phyloP scores from a whole-genome alignment of 2,329 filamentous ascomycete genomes.

The Basipetospora chlamydospora region DNA sequence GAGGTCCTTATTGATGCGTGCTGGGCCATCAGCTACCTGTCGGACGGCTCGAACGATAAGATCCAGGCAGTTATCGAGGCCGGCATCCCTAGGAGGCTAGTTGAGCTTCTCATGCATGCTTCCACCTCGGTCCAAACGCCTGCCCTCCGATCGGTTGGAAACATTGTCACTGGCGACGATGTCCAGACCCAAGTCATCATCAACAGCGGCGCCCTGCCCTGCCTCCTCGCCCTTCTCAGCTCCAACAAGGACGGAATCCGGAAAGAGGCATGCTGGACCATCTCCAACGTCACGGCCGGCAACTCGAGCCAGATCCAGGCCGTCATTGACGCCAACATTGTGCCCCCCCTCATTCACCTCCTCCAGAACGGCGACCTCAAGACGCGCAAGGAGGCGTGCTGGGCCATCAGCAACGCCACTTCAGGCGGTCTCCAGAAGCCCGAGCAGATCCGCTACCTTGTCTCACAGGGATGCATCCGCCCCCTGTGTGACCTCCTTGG shows the following conservation, averaged over 20 bases:
- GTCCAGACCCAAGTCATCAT: constrained; percentile 99
- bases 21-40: constrained; percentile 98
- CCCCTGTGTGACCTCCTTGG: constrained; percentile 87
- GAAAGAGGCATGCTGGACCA: constrained; percentile 99
- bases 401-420: constrained; percentile 98
- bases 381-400: constrained; percentile 98
- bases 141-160: constrained; percentile 89
- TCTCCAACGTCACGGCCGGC: constrained; percentile 95
- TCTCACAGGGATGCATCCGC: constrained; percentile 89
- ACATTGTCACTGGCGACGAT: constrained; percentile 97
- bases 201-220: constrained; percentile 87
- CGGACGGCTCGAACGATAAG: constrained; percentile 96
- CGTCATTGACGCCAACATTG: constrained; percentile 93
- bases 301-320: constrained; percentile 97
- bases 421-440: constrained; percentile 97
- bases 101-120: constrained; percentile 94
- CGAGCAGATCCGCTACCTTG: constrained; percentile 93
- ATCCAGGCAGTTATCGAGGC: constrained; percentile 98
- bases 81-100: constrained; percentile 86
- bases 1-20: constrained; percentile 97
- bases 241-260: constrained; percentile 98
- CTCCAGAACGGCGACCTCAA: constrained; percentile 96
- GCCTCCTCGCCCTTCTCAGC: constrained; percentile 83
- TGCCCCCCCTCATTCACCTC: constrained; percentile 88
- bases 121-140: constrained; percentile 98